phyloP scores from a whole-genome alignment of 768 basidiomycete genomes.

The Peribolospora kevripleyi region DNA sequence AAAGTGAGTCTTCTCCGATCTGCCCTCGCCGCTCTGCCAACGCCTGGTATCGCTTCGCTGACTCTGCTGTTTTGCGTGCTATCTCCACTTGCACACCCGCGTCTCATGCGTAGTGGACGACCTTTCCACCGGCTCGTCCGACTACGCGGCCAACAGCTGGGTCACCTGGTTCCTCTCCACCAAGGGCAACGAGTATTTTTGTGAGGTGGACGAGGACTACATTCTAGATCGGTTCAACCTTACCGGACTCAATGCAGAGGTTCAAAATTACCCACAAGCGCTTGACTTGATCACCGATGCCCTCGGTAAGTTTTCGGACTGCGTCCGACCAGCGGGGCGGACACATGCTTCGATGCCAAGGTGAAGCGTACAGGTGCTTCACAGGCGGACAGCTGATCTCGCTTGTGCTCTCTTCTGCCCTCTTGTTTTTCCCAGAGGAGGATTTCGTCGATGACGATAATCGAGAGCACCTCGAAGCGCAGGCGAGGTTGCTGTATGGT shows the following conservation, averaged over 20 bases:
- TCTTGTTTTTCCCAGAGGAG: slow-evolving; percentile 31
- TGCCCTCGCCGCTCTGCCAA: too few species aligned
- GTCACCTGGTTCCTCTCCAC: slow-evolving; percentile 10
- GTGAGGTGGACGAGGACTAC: slow-evolving; percentile 97
- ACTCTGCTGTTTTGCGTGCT: too few species aligned
- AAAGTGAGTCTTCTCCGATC: too few species aligned
- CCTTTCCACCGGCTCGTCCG: slow-evolving; percentile 1
- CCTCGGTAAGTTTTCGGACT: slow-evolving; percentile 36
- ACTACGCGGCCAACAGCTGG: slow-evolving; percentile 2
- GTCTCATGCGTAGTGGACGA: neutral
- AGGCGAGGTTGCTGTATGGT: slow-evolving; percentile 79
- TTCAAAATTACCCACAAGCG: slow-evolving; percentile 79
- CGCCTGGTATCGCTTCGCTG: too few species aligned
- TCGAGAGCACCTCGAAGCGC: slow-evolving; percentile 71
- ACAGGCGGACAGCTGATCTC: too few species aligned
- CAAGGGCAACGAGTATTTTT: slow-evolving; percentile 89
- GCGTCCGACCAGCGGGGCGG: neutral
- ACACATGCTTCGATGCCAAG: neutral
- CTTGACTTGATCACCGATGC: slow-evolving; percentile 90
- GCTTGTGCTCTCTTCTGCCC: neutral
- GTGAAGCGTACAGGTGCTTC: neutral
- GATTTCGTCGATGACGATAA: slow-evolving; percentile 81
- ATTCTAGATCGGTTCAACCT: slow-evolving; percentile 95
- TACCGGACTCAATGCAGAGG: slow-evolving; percentile 87
- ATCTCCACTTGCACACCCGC: too few species aligned